These are phyloP conservation scores for Asparagopsis taxiformis DNA, from an alignment of 31 red algal species.

Conservation along the genomic window DNA sequence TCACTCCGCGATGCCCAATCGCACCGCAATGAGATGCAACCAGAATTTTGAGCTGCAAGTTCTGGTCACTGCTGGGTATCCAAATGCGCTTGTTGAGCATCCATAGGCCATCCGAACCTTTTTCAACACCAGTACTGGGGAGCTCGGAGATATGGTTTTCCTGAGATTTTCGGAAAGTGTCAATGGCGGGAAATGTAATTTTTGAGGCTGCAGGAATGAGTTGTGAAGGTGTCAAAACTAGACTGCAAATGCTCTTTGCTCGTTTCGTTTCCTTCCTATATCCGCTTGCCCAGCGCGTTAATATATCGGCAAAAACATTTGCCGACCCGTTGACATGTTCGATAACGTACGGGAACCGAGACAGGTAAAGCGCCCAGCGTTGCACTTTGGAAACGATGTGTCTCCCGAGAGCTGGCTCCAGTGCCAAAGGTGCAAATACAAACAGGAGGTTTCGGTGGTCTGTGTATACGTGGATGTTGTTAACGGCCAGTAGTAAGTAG, in stretches of 20 bases:
- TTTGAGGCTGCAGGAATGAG: not conserved
- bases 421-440: conserved; percentile 21
- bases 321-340: too few species aligned
- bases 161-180: not conserved
- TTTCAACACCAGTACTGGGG: not conserved
- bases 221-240: too few species aligned
- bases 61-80: not conserved
- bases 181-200: not conserved
- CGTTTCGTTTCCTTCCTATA: not conserved
- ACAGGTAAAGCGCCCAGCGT: conserved; percentile 32
- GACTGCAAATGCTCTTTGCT: not conserved
- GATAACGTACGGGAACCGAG: conserved; percentile 9
- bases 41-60: conserved; percentile 7
- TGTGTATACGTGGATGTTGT: conserved; percentile 16
- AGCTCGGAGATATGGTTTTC: too few species aligned
- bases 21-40: conserved; percentile 1
- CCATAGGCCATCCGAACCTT: not conserved
- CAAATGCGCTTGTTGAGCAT: not conserved
- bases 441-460: conserved; percentile 30
- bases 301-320: not conserved
- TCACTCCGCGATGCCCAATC: not conserved
- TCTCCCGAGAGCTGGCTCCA: not conserved
- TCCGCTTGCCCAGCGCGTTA: not conserved
- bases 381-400: conserved; percentile 22
- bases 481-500: conserved; percentile 14